Conservation (phyloP, 805 yeast genomes). For the Starmerella kuoi region DNA sequence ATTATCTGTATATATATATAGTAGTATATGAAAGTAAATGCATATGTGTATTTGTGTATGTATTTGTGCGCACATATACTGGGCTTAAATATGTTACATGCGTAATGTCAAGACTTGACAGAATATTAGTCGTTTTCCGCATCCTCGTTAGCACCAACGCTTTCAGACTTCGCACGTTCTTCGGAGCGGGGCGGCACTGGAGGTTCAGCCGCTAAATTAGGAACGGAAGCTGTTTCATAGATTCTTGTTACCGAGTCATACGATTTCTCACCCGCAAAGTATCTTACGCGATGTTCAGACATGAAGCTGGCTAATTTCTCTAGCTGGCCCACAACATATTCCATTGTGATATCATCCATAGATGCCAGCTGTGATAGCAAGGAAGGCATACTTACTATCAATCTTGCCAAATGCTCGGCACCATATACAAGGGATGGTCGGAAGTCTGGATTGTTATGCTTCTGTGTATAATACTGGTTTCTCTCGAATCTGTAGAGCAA, state of each 20-base stretch:
- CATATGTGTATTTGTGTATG: no score
- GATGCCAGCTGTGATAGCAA: constrained; percentile 55
- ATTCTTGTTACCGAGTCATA: constrained; percentile 18
- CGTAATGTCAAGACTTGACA: no score
- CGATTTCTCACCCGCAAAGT: constrained; percentile 22
- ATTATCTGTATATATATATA: no score
- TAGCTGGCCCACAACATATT: constrained; percentile 41
- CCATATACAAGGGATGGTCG: constrained; percentile 51
- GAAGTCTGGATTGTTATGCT: constrained; percentile 28
- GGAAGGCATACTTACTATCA: constrained; percentile 71
- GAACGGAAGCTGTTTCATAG: constrained; percentile 13
- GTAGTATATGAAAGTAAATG: no score
- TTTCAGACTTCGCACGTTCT: not conserved
- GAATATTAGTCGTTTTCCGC: no score
- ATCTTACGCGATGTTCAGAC: constrained; percentile 33
- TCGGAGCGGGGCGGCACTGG: not conserved
- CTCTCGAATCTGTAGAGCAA: constrained; percentile 67
- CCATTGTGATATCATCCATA: constrained; percentile 66
- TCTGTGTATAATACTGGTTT: constrained; percentile 50
- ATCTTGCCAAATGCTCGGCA: constrained; percentile 65
- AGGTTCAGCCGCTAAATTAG: constrained; percentile 6
- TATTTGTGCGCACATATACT: no score
- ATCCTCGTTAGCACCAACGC: not conserved
- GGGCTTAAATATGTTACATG: no score
- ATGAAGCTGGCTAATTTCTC: constrained; percentile 45